Conservation (phyloP, 805 yeast species). For the Zygotorulaspora sp. region DNA sequence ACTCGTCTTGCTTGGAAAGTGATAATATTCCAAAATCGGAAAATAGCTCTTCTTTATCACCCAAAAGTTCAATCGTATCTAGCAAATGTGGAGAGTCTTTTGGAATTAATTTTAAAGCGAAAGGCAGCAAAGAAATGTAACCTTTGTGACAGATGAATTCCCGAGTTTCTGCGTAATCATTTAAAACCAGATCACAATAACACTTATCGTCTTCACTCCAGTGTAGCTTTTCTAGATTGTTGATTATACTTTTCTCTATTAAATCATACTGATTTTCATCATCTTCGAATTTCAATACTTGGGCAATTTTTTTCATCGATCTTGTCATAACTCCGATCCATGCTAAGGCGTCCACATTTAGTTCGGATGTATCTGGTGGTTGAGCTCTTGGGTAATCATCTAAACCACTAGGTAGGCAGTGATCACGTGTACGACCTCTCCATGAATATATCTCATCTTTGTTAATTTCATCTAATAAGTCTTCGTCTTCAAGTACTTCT, state of each 20-base stretch:
- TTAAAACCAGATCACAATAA: constrained; percentile 81
- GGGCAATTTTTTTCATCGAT: constrained; percentile 72
- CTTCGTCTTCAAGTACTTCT: constrained; percentile 26
- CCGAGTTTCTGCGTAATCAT: constrained; percentile 51
- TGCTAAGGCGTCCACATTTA: constrained; percentile 81
- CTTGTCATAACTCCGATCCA: constrained; percentile 95
- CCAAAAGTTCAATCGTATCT: constrained; percentile 51
- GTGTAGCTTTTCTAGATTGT: constrained; percentile 67
- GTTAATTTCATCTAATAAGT: constrained; percentile 39
- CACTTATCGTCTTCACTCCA: constrained; percentile 67
- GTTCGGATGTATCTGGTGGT: constrained; percentile 79
- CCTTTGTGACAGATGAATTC: constrained; percentile 81
- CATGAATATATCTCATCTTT: constrained; percentile 73
- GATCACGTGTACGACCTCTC: constrained; percentile 85
- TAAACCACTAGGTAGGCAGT: constrained; percentile 86
- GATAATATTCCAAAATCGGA: constrained; percentile 76
- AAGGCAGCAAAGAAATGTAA: constrained; percentile 82
- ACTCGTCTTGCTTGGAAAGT: constrained; percentile 59
- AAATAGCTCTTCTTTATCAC: constrained; percentile 74
- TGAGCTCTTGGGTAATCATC: constrained; percentile 92
- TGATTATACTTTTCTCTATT: constrained; percentile 52
- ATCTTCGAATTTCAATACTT: constrained; percentile 49
- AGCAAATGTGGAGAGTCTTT: constrained; percentile 44
- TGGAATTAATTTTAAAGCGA: constrained; percentile 62
- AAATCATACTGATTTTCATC: constrained; percentile 53